phyloP scores from a whole-genome alignment of 75 land plant species.

The Pinus albicaulis region DNA sequence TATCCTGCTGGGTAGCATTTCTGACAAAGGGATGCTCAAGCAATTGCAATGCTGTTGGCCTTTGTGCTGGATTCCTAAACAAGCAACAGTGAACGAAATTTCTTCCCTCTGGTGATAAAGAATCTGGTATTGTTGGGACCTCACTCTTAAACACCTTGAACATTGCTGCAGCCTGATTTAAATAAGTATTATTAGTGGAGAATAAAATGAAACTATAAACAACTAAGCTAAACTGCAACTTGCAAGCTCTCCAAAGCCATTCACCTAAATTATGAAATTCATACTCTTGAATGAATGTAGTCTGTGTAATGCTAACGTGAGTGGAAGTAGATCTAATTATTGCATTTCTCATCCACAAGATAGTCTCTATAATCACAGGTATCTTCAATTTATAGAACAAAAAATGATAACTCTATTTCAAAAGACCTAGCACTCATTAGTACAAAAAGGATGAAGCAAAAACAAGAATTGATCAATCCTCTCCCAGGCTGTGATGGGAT shows the following conservation, averaged over 20 bases:
- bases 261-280: constrained; percentile 4
- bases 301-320: not conserved
- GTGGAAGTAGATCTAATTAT: not conserved
- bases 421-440: not conserved
- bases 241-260: not conserved
- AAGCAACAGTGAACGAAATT: constrained; percentile 65
- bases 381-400: not conserved
- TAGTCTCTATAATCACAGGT: no score
- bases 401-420: not conserved
- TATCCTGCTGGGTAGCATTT: constrained; percentile 21
- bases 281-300: not conserved
- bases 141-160: constrained; percentile 61
- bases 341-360: no score
- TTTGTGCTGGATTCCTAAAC: constrained; percentile 63
- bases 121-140: constrained; percentile 66
- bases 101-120: constrained; percentile 60
- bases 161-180: constrained; percentile 75
- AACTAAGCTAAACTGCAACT: not conserved
- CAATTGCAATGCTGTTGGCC: constrained; percentile 59
- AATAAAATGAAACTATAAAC: not conserved
- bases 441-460: not conserved
- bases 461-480: not conserved
- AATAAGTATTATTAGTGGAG: not conserved
- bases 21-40: constrained; percentile 75
- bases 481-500: no score